Evolutionary conservation across 192 early-diverging fungal genomes (phyloP).

Genomic region (Podochytrium sp.): DNA sequence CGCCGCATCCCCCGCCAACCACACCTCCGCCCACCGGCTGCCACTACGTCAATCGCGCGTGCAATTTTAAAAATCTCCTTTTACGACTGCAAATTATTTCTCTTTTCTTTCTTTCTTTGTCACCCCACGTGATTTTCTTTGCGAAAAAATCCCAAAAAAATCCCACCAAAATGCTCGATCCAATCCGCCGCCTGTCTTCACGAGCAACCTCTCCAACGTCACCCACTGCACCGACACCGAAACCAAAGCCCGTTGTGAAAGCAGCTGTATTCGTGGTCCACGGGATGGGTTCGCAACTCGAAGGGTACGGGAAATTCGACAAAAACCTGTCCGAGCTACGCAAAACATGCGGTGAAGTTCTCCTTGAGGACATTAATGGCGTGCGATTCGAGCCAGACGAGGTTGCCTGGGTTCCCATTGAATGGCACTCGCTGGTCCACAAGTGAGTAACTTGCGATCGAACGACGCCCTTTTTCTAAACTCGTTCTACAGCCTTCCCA

Average conservation of each 20-base stretch:
- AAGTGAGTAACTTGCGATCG: constrained; percentile 32
- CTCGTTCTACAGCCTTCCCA: not conserved
- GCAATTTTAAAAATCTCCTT: too few species aligned
- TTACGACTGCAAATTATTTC: too few species aligned
- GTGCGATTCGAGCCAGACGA: not conserved
- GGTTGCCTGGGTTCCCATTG: constrained; percentile 48
- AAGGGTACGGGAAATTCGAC: constrained; percentile 22
- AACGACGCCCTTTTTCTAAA: too few species aligned
- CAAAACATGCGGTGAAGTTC: constrained; percentile 35
- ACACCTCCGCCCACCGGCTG: too few species aligned
- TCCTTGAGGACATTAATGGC: constrained; percentile 35
- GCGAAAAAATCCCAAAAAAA: too few species aligned
- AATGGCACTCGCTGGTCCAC: constrained; percentile 51
- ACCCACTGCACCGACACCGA: not conserved
- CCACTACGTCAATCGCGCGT: too few species aligned
- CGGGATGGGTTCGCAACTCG: constrained; percentile 44
- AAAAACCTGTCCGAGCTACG: constrained; percentile 38
- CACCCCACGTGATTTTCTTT: too few species aligned
- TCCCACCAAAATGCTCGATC: too few species aligned
- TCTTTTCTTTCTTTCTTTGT: too few species aligned
- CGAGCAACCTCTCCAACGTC: constrained; percentile 1
- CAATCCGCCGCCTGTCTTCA: not conserved
- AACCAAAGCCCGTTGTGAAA: not conserved
- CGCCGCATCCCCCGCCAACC: too few species aligned
- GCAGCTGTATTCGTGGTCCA: constrained; percentile 46